Percentiles rank a stretch among this genome's conserved stretches.
Evolutionary conservation across 2,329 filamentous ascomycete species (phyloP).

Genomic region (Calonectria henricotiae): DNA sequence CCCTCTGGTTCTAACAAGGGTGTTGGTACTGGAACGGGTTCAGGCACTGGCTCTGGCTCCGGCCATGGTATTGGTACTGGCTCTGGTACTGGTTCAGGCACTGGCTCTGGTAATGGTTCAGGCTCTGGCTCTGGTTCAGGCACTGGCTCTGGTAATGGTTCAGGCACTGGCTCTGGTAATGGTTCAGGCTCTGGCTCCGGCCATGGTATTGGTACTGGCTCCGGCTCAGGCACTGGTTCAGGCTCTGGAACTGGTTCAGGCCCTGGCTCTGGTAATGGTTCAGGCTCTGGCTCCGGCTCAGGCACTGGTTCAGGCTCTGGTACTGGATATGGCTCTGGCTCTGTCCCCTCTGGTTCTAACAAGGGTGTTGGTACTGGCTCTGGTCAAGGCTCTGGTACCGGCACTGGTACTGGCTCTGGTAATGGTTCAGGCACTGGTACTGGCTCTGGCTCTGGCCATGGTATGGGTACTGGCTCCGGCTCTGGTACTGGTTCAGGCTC

Average conservation of each 20-base stretch:
- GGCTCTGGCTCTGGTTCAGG: background rate
- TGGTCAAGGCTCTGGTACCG: too few relatives aligned
- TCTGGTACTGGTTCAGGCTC: background rate
- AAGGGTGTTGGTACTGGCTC: too few relatives aligned
- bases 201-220: background rate
- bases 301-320: background rate
- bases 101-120: background rate
- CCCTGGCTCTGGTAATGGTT: background rate
- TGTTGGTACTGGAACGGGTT: too few relatives aligned
- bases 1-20: too few relatives aligned
- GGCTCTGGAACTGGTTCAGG: background rate
- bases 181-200: background rate
- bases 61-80: too few relatives aligned
- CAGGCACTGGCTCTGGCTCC: too few relatives aligned
- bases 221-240: background rate
- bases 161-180: background rate
- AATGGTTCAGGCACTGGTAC: background rate
- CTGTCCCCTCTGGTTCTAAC: too few relatives aligned
- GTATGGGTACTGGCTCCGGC: background rate
- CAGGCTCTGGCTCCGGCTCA: background rate
- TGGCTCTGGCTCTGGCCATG: background rate
- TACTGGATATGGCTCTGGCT: background rate
- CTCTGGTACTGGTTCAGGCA: background rate
- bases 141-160: background rate
- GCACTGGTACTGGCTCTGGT: background rate